Conservation (phyloP, 176 grass and related monocot genomes). For the Calamus simplicifolius region DNA sequence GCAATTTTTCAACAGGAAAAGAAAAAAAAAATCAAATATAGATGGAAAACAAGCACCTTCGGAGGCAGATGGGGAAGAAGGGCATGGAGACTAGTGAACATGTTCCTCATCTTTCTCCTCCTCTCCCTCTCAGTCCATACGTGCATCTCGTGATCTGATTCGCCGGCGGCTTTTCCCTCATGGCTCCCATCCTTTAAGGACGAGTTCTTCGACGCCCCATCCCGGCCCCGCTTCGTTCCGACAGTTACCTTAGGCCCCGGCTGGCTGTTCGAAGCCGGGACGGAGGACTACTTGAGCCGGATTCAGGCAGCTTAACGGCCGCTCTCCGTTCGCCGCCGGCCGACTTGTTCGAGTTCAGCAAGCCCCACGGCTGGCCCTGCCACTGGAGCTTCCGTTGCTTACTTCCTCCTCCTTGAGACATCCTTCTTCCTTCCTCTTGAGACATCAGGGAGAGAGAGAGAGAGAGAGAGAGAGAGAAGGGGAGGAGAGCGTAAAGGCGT, state of each 20-base stretch:
- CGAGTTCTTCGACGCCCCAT: not conserved
- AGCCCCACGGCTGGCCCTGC: not conserved
- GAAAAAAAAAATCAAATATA: slow-evolving; percentile 11
- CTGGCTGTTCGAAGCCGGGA: not conserved
- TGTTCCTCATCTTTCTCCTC: slow-evolving; percentile 33
- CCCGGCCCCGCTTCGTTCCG: not conserved
- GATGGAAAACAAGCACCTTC: slow-evolving; percentile 12
- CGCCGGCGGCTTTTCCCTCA: not conserved
- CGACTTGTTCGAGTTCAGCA: not conserved
- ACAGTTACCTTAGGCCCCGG: not conserved
- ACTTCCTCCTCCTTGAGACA: not conserved
- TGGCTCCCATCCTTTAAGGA: too few species aligned
- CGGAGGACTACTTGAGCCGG: not conserved
- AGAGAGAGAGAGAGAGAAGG: not conserved
- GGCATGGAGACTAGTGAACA: slow-evolving; percentile 29
- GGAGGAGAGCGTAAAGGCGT: not conserved
- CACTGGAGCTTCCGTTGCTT: not conserved
- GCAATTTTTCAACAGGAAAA: not conserved
- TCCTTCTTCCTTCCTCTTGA: not conserved
- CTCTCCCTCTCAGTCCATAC: slow-evolving; percentile 34
- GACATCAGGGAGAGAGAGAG: not conserved
- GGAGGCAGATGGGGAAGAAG: slow-evolving; percentile 32
- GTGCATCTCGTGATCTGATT: slow-evolving; percentile 12
- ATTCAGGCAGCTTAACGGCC: not conserved
- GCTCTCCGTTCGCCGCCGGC: too few species aligned